Evolutionary conservation across 1,139 yeast genomes (phyloP).

Genomic region (Kodamaea sp.): DNA sequence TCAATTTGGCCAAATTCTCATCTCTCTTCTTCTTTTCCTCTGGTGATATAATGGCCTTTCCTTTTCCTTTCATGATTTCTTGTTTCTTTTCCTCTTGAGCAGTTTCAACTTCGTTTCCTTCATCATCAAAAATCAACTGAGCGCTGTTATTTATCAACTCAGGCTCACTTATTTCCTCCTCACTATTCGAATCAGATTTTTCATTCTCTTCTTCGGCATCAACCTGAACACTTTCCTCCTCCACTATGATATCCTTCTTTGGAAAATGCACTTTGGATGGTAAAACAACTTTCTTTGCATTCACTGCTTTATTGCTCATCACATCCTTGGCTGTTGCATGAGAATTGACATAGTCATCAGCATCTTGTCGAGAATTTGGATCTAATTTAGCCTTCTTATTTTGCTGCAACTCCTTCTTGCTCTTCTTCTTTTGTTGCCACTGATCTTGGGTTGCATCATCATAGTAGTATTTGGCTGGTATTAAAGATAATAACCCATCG

Average conservation of each 20-base stretch:
- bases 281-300: constrained; percentile 59
- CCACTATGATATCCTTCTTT: constrained; percentile 14
- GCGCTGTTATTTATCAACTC: constrained; percentile 34
- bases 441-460: constrained; percentile 79
- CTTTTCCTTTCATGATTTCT: constrained; percentile 20
- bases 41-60: constrained; percentile 33
- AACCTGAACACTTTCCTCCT: constrained; percentile 17
- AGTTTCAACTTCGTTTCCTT: constrained; percentile 60
- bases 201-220: constrained; percentile 16
- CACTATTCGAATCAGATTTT: constrained; percentile 2
- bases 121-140: constrained; percentile 70
- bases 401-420: constrained; percentile 62
- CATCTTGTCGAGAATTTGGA: constrained; percentile 56
- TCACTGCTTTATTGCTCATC: constrained; percentile 53
- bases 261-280: constrained; percentile 31
- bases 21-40: constrained; percentile 52
- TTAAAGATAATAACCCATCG: constrained; percentile 84
- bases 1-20: constrained; percentile 62
- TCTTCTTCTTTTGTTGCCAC: constrained; percentile 83
- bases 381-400: constrained; percentile 74
- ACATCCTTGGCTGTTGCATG: constrained; percentile 68
- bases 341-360: constrained; percentile 40
- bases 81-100: constrained; percentile 13
- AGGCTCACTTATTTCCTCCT: constrained; percentile 8
- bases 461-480: constrained; percentile 91